phyloP scores from a whole-genome alignment of 441 rosid species.

The Adansonia rubrostipa region DNA sequence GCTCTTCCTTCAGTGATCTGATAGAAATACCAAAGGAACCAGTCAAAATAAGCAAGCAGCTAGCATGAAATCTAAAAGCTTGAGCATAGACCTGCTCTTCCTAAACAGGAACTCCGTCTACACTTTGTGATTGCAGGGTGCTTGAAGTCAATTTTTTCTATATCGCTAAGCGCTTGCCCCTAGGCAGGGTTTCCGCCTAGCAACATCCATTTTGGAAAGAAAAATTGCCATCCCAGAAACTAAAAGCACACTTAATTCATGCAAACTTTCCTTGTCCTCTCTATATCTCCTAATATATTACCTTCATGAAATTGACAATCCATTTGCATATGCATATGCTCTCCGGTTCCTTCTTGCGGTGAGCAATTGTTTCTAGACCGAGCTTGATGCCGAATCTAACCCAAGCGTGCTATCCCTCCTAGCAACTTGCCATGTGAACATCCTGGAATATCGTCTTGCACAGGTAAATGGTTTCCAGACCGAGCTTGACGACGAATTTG shows the following conservation, averaged over 20 bases:
- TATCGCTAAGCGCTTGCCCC: not conserved
- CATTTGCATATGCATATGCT: not conserved
- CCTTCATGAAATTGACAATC: constrained; percentile 13
- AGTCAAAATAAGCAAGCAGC: too few relatives aligned
- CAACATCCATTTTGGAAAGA: not conserved
- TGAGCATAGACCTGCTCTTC: not conserved
- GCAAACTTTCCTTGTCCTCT: not conserved
- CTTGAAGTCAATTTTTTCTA: not conserved
- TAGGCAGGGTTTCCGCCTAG: not conserved
- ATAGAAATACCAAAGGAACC: too few relatives aligned
- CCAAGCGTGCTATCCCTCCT: constrained; percentile 17
- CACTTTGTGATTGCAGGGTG: not conserved
- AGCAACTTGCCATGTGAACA: constrained; percentile 4
- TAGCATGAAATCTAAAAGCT: constrained; percentile 7
- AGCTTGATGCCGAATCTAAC: constrained; percentile 17
- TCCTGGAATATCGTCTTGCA: not conserved
- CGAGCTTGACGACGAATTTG: constrained; percentile 26
- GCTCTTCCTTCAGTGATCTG: too few relatives aligned
- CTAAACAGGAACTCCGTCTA: not conserved
- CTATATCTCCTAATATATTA: not conserved
- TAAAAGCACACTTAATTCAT: not conserved
- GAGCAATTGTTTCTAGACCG: not conserved
- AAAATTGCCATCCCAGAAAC: not conserved
- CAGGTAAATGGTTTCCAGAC: not conserved
- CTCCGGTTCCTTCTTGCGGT: not conserved